Conservation (phyloP, 177 flowering plant genomes). For the Telopea speciosissima region DNA sequence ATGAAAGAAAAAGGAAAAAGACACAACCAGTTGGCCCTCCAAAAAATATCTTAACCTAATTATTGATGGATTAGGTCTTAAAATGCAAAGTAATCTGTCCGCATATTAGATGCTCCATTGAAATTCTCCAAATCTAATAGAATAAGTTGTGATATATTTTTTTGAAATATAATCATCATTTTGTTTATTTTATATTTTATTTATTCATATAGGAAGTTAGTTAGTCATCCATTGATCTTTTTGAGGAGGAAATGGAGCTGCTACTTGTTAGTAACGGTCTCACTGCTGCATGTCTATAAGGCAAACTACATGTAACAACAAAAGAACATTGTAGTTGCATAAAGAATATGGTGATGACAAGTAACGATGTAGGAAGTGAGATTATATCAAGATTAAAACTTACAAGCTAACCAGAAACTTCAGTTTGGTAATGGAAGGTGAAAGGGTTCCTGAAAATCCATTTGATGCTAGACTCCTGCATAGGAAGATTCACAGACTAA, state of each 20-base stretch:
- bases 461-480: constrained; percentile 73
- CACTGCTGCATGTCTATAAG: neutral
- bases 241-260: neutral
- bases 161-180: no score
- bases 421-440: constrained; percentile 65
- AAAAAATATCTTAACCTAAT: no score
- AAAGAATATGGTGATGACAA: neutral
- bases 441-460: constrained; percentile 75
- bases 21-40: no score
- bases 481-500: constrained; percentile 17
- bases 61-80: no score
- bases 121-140: no score
- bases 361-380: neutral
- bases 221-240: neutral
- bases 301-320: neutral
- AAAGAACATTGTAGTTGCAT: neutral
- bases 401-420: constrained; percentile 61
- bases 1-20: no score
- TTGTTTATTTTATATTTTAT: no score
- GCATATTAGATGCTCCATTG: no score
- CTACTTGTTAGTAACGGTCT: neutral
- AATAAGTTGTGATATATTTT: no score
- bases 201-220: no score
- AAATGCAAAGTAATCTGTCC: no score
- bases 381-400: constrained; percentile 17